Evolutionary conservation across 2,329 filamentous ascomycete genomes (phyloP).

Genomic region (Fusarium foetens): DNA sequence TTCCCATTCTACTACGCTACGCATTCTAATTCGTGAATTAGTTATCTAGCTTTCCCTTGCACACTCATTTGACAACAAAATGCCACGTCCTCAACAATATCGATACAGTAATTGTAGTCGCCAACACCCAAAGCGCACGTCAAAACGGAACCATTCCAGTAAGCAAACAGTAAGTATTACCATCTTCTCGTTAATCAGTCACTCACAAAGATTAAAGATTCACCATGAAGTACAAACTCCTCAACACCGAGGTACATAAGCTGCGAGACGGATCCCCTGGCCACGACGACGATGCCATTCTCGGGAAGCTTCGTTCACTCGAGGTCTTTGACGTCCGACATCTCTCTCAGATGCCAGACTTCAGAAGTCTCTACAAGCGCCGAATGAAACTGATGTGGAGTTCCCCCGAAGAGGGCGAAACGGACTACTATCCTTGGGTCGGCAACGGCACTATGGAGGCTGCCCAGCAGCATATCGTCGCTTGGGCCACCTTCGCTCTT

Average conservation of each 20-base stretch:
- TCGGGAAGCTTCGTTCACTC: neutral
- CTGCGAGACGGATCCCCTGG: neutral
- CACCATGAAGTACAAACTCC: too few species aligned
- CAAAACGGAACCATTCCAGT: too few species aligned
- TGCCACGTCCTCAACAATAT: too few species aligned
- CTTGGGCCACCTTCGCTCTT: neutral
- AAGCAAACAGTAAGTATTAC: too few species aligned
- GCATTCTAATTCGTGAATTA: too few species aligned
- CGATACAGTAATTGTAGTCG: too few species aligned
- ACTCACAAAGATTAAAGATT: neutral
- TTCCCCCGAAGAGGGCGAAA: neutral
- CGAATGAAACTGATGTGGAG: neutral
- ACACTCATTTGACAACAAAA: too few species aligned
- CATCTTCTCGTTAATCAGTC: neutral
- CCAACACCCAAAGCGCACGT: too few species aligned
- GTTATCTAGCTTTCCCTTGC: too few species aligned
- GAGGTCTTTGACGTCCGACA: neutral
- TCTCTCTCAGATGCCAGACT: neutral
- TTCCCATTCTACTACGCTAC: too few species aligned
- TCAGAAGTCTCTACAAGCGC: neutral
- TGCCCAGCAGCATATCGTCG: neutral
- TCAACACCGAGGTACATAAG: too few species aligned
- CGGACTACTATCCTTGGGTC: neutral
- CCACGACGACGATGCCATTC: neutral
- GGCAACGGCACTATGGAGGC: neutral